Conservation (phyloP, 345 rosid genomes). For the Mangifera indica region DNA sequence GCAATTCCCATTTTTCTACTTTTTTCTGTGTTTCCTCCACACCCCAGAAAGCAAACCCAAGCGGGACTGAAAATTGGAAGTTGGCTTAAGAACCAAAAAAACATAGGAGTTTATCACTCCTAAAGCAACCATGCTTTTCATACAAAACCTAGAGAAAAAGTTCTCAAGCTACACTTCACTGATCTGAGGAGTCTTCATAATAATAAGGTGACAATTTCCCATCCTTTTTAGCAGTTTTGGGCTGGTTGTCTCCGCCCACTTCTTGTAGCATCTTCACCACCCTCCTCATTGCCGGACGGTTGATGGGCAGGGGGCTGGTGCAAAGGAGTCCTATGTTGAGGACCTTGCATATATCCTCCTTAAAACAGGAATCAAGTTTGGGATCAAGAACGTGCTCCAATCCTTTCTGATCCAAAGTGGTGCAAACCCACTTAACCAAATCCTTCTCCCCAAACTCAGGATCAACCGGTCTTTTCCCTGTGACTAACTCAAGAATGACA, state of each 20-base stretch:
- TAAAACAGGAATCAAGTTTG: conserved; percentile 75
- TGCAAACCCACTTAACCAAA: conserved; percentile 91
- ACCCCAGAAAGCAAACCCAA: conserved; percentile 21
- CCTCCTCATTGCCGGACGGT: conserved; percentile 95
- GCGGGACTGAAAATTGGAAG: conserved; percentile 21
- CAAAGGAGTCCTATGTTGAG: conserved; percentile 87
- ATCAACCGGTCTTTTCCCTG: conserved; percentile 75
- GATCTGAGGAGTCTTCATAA: conserved; percentile 78
- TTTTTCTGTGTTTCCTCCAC: conserved; percentile 12
- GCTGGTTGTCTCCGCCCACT: conserved; percentile 45
- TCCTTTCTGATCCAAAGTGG: conserved; percentile 76
- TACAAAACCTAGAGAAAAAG: background rate
- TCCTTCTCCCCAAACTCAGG: conserved; percentile 89
- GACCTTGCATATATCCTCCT: conserved; percentile 79
- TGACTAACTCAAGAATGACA: conserved; percentile 85
- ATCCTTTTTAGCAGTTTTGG: conserved; percentile 44
- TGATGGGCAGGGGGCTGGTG: conserved; percentile 84
- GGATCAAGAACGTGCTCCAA: conserved; percentile 77
- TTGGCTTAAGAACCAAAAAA: conserved; percentile 16
- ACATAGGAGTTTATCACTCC: conserved; percentile 21
- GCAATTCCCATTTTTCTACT: background rate
- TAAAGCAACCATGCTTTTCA: conserved; percentile 2
- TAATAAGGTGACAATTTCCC: conserved; percentile 89
- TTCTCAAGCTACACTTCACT: conserved; percentile 71
- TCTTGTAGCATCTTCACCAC: conserved; percentile 91